A percentile compares a stretch with the other conserved stretches of the same genome.
Evolutionary conservation across 2,329 filamentous ascomycete species (phyloP).

Genomic region (Alternaria sp.): DNA sequence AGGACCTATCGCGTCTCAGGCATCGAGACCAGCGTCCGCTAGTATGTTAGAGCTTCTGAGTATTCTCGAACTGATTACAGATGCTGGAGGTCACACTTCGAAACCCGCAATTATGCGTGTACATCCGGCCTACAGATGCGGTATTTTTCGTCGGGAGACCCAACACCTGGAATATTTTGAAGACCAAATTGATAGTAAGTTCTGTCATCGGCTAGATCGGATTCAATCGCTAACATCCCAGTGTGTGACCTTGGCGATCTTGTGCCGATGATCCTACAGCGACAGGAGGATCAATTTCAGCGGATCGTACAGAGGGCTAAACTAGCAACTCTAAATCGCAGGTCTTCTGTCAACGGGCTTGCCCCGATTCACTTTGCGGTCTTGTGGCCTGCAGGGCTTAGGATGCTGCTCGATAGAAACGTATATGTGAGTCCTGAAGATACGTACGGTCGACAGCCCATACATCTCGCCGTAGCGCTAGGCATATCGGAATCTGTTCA

Average conservation of each 20-base stretch:
- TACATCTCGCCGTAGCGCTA: background rate
- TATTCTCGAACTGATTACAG: background rate
- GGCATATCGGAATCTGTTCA: background rate
- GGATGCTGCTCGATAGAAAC: background rate
- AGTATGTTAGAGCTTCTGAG: background rate
- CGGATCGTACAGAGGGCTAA: background rate
- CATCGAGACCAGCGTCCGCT: too few species aligned
- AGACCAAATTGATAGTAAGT: background rate
- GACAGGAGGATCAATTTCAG: background rate
- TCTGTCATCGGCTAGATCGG: rapidly evolving
- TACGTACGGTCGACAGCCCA: background rate
- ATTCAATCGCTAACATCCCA: background rate
- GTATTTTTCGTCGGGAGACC: rapidly evolving
- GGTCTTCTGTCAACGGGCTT: background rate
- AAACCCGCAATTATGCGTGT: background rate
- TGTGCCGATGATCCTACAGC: background rate
- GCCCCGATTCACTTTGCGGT: background rate
- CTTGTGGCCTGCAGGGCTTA: background rate
- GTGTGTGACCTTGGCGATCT: background rate
- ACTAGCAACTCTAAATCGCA: background rate
- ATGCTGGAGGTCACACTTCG: background rate
- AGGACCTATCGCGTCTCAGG: background rate
- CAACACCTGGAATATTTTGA: rapidly evolving
- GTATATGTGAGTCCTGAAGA: background rate
- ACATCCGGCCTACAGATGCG: background rate